Evolutionary conservation across 352 stramenopile genomes (phyloP).

Genomic region (Pseudoperonospora humuli): DNA sequence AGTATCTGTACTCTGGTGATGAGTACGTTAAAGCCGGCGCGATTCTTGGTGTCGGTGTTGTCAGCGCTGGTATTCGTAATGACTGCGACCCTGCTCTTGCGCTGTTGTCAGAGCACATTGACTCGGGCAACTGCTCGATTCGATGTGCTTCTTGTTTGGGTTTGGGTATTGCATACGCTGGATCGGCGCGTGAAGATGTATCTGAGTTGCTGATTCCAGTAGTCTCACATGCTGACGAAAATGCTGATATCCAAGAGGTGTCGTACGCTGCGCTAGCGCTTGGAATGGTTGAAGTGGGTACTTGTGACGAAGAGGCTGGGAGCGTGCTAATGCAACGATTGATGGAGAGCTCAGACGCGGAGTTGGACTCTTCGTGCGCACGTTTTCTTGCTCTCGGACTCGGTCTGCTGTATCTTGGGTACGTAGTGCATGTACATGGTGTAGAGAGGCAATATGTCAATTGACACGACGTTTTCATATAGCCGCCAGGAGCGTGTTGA

Average conservation of each 20-base stretch:
- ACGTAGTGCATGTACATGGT: conserved; percentile 26
- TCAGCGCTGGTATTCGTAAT: conserved; percentile 91
- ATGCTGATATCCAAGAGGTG: conserved; percentile 90
- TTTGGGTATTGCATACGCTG: conserved; percentile 97
- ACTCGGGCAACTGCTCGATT: conserved; percentile 91
- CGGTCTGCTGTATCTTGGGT: conserved; percentile 95
- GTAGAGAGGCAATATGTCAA: conserved; percentile 25
- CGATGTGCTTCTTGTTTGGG: conserved; percentile 92
- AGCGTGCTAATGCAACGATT: conserved; percentile 94
- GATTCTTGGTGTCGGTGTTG: conserved; percentile 95
- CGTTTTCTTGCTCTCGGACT: conserved; percentile 96
- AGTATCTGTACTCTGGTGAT: conserved; percentile 98
- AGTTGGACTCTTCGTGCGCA: conserved; percentile 94
- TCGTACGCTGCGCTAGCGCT: conserved; percentile 93
- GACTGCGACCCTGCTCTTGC: conserved; percentile 96
- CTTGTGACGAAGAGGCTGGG: conserved; percentile 95
- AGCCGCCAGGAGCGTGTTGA: conserved; percentile 93
- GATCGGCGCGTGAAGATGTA: conserved; percentile 94
- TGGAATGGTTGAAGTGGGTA: conserved; percentile 98
- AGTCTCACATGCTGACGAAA: conserved; percentile 84
- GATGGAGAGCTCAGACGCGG: conserved; percentile 97
- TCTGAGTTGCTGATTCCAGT: conserved; percentile 95
- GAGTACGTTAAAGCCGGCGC: conserved; percentile 98
- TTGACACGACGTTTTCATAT: too few relatives aligned
- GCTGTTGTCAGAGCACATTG: conserved; percentile 95